Conservation (phyloP, 495 filamentous ascomycete species). For the Penicillium argentinense region DNA sequence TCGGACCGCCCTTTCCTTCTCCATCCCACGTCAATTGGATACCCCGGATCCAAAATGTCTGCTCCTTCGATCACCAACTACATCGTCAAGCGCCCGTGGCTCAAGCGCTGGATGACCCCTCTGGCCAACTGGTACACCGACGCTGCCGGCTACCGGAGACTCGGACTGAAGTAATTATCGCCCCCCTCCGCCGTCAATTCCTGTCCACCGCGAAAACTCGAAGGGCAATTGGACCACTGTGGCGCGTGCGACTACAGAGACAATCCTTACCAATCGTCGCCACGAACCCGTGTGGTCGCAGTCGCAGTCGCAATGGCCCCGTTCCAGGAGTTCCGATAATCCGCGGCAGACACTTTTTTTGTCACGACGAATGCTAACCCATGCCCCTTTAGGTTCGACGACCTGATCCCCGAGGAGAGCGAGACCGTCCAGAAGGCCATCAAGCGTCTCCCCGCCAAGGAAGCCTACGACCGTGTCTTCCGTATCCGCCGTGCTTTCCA, state of each 20-base stretch:
- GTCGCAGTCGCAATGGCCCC: conserved; percentile 15
- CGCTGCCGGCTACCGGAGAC: conserved; percentile 85
- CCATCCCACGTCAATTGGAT: conserved; percentile 38
- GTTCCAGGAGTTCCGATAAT: conserved; percentile 23
- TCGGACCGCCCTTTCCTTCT: conserved; percentile 33
- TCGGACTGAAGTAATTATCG: conserved; percentile 76
- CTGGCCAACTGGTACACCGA: conserved; percentile 81
- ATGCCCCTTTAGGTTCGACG: conserved; percentile 68
- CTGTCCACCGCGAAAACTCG: conserved; percentile 11
- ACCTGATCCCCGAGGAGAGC: conserved; percentile 88
- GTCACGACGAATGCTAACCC: conserved; percentile 15
- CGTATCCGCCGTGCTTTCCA: conserved; percentile 94
- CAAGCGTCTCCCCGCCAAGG: conserved; percentile 85
- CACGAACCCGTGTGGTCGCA: not conserved
- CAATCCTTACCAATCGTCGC: not conserved
- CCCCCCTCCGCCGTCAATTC: conserved; percentile 13
- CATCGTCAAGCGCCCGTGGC: conserved; percentile 80
- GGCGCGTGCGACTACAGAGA: not conserved
- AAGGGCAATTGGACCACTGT: not conserved
- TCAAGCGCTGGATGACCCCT: conserved; percentile 72
- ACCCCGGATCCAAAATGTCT: conserved; percentile 60
- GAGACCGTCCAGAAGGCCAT: conserved; percentile 82
- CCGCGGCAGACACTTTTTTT: conserved; percentile 3
- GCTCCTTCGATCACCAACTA: conserved; percentile 68
- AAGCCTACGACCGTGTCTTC: conserved; percentile 94